phyloP scores from a whole-genome alignment of 495 filamentous ascomycete genomes.

The Rostrohypoxylon terebratum region DNA sequence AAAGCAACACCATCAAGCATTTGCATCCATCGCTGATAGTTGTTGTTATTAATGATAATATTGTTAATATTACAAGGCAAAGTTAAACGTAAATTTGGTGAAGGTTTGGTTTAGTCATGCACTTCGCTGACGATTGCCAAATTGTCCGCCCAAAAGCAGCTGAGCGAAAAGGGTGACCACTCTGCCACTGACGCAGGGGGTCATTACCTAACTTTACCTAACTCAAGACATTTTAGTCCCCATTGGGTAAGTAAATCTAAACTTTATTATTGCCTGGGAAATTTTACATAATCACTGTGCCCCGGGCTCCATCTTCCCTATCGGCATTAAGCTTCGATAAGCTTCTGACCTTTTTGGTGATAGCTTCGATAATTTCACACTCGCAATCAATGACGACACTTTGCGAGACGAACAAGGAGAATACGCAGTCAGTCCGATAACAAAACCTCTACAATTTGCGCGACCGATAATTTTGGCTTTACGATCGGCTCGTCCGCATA shows the following conservation, averaged over 20 bases:
- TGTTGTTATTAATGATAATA: constrained; percentile 2
- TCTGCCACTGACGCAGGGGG: constrained; percentile 38
- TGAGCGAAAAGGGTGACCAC: constrained; percentile 38
- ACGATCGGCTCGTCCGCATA: neutral
- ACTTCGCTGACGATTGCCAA: constrained; percentile 11
- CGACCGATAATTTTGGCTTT: neutral
- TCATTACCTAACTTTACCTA: constrained; percentile 6
- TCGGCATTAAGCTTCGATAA: constrained; percentile 5
- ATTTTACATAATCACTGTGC: constrained; percentile 28
- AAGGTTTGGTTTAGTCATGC: constrained; percentile 37
- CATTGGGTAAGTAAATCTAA: constrained; percentile 10
- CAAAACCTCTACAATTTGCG: neutral
- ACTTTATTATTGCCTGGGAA: neutral
- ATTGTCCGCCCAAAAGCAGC: constrained; percentile 13
- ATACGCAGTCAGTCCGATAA: neutral
- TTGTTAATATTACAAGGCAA: constrained; percentile 12
- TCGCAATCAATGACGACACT: constrained; percentile 20
- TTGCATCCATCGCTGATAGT: constrained; percentile 11
- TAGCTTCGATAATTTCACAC: constrained; percentile 31
- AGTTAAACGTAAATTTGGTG: constrained; percentile 26
- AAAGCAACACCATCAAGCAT: constrained; percentile 9
- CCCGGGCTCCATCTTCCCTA: constrained; percentile 15
- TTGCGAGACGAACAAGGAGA: constrained; percentile 1
- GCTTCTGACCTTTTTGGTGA: constrained; percentile 3
- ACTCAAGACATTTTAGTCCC: neutral